Evolutionary conservation across 2,329 filamentous ascomycete species (phyloP), one percentile per base, ranked within the genome.

Genomic region (Decorospora gaudefroyi): DNA sequence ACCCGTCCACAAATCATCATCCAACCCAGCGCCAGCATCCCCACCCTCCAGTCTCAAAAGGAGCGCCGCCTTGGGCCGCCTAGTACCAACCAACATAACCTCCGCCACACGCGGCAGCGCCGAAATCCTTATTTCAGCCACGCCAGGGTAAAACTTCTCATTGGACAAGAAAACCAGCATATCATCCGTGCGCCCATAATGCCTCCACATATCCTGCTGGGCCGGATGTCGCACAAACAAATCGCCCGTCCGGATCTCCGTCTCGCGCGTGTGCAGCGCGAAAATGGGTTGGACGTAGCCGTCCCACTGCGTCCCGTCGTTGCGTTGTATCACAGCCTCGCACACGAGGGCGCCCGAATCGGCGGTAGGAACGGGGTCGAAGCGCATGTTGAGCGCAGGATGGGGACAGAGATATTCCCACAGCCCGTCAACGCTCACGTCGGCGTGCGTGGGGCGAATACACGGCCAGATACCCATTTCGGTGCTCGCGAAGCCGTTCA

Each of bases 1-100:
- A 0, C 54, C 60, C 0, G 67, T 62, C 76, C 76, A 79, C 4
- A 80, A 69, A 28, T 65, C 65, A 4, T 78, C n/a, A n/a, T n/a
- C n/a, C n/a, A n/a, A n/a, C n/a, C 70, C 3, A 78, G 46, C 2
- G 73, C 49, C 28, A 51, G n/a, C n/a, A n/a, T n/a, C 43, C 3
- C 45, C 46, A n/a, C 40, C 40, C 19, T 49, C 36, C 25, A 59
- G 11, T 35, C 53, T 42, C 9, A 71, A 21, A 15, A 72, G 49
- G 2, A 71, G 45, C 0, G 58, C 59, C 25, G 65, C 53, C 17
- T 62, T 62, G 12, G 62, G 57, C 7, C 59, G 52, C 15, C 56
- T 54, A 19, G 57, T 56, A 1, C 69, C 69, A 8, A 70, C 59
- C 8, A 71, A 53, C 5, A 69, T 35, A 2, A 61, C 66, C 22